Base-by-base conservation (phyloP, 1,139 yeast genomes). In the Pichiaceae sp. region DNA sequence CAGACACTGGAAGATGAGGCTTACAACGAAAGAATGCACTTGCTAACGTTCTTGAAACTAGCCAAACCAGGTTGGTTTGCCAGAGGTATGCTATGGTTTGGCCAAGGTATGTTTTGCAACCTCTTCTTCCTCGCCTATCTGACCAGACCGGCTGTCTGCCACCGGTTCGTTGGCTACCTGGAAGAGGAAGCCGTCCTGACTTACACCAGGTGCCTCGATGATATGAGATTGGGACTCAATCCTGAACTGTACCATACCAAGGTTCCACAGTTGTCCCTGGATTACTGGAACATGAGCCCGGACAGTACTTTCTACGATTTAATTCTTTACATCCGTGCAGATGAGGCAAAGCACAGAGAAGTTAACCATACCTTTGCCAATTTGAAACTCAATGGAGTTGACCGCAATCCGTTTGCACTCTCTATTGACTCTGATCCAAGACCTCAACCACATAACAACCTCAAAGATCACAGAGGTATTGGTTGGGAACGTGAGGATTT, bases 181-280 rank as follows among this genome's bases (percentile, higher is more conserved):
- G 91, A 81, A 54, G 91, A 81, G 53, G 89, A 81, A 53, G 89
- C 89, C 1, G 85, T 81, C 15, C 64, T 72, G 40, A 81, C 91
- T 0, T 81, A 81, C 53, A 64, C 83, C 3, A 77, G 82, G 47
- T 59, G 83, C 36, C 59, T 77, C 32, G 70, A 71, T 33, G 76
- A 80, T 46, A 53, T 72, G 32, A 72, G 73, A 32, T 53, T 58
- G 12, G 78, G 78, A 3, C 59, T 66, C 35, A 60, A 78, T 32
- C 73, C 75, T 3, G 67, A 65, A 34, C 69, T 80, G 48, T 64
- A 68, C 31, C 37, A 59, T 0, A 48, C 62, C 32, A 47, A 60
- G 31, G 63, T 75, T 20, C 83, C 84, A 1, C 68, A 69, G 32
- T 72, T 80, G 41, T 85, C 87, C 11, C 60, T 63, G 41, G 67